Conservation (phyloP, 805 yeast genomes). For the Spathaspora arborariae region DNA sequence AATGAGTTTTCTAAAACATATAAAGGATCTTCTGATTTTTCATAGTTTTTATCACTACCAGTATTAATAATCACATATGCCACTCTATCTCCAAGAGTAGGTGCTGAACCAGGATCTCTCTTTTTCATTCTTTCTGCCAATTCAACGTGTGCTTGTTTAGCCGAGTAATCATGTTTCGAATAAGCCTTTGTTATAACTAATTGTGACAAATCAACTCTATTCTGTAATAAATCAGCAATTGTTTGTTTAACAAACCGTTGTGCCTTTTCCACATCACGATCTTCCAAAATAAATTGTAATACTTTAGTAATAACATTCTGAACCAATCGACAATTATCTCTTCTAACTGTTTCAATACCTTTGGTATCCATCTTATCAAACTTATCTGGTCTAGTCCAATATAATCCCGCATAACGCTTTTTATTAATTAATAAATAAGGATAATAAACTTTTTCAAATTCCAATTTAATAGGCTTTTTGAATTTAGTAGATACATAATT, state of each 20-base stretch:
- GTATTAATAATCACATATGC: constrained; percentile 88
- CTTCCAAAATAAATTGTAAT: constrained; percentile 77
- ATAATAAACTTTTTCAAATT: constrained; percentile 93
- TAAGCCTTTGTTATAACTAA: constrained; percentile 91
- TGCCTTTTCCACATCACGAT: constrained; percentile 82
- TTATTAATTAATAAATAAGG: constrained; percentile 93
- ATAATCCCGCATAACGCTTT: constrained; percentile 94
- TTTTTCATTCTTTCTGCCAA: constrained; percentile 93
- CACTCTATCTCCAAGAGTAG: constrained; percentile 94
- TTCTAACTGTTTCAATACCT: constrained; percentile 96
- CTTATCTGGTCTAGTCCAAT: constrained; percentile 91
- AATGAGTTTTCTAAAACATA: constrained; percentile 88
- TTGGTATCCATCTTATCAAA: constrained; percentile 97
- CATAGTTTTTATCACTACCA: constrained; percentile 83
- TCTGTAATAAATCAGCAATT: constrained; percentile 86
- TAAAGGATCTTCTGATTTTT: constrained; percentile 95
- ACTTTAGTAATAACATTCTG: constrained; percentile 93
- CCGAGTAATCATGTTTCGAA: constrained; percentile 86
- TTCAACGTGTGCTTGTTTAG: constrained; percentile 96
- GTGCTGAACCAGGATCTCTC: constrained; percentile 97
- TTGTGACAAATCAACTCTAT: constrained; percentile 87
- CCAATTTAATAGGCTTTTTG: constrained; percentile 84
- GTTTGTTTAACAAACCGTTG: constrained; percentile 79
- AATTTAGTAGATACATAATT: constrained; percentile 75
- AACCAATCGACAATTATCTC: constrained; percentile 94